Evolutionary conservation across 1,284 basidiomycete species (phyloP).

Genomic region (Cryptococcus jaspeensis): DNA sequence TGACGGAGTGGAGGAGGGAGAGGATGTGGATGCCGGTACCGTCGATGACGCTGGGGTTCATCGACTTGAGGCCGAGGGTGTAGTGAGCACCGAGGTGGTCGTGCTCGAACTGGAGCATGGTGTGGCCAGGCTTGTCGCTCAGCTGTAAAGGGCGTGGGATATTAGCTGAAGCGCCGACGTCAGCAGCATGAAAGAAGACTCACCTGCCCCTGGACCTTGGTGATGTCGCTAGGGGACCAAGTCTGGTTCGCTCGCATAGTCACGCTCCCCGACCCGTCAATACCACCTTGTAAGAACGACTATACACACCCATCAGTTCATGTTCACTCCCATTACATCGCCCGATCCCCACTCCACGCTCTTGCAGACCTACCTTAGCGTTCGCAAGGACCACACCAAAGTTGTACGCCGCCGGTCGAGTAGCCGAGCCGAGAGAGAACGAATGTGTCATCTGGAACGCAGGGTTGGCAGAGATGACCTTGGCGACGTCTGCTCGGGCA

Average conservation of each 20-base stretch:
- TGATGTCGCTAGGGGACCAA: conserved; percentile 75
- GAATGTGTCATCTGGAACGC: conserved; percentile 98
- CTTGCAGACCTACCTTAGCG: conserved; percentile 60
- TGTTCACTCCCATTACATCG: background rate
- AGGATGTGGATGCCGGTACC: conserved; percentile 91
- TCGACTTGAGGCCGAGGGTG: conserved; percentile 80
- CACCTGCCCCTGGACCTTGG: conserved; percentile 89
- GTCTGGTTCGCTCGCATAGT: conserved; percentile 87
- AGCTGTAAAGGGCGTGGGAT: conserved; percentile 39
- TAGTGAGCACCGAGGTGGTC: conserved; percentile 90
- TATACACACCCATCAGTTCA: conserved; percentile 43
- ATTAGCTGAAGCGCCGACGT: background rate
- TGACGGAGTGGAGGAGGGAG: conserved; percentile 93
- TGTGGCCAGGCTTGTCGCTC: conserved; percentile 63
- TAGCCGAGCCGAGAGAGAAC: conserved; percentile 64
- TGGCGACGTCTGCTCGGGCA: conserved; percentile 90
- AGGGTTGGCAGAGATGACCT: conserved; percentile 87
- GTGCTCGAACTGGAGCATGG: conserved; percentile 91
- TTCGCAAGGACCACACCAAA: conserved; percentile 93
- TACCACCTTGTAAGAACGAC: conserved; percentile 88
- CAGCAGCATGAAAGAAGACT: conserved; percentile 31
- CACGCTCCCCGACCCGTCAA: conserved; percentile 90
- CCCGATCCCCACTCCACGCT: background rate
- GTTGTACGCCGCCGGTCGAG: conserved; percentile 77
- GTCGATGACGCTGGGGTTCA: conserved; percentile 89